Conservation (phyloP, 331 rosid genomes). For the Pyracantha coccinea region DNA sequence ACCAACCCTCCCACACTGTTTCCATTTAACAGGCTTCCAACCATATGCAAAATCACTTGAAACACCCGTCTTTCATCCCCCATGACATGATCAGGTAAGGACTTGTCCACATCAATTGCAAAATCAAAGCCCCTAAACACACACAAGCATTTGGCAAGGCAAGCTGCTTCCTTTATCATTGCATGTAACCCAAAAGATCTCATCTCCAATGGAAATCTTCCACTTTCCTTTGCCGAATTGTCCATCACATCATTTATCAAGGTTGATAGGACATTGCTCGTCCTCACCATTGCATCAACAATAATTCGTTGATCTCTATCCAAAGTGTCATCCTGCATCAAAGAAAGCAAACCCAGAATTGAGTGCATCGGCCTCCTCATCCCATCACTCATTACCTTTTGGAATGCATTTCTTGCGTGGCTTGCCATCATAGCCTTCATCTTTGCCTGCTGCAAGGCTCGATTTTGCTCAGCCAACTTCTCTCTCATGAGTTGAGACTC, state of each 20-base stretch:
- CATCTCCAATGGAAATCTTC: slow-evolving; percentile 69
- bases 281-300: slow-evolving; percentile 79
- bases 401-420: slow-evolving; percentile 84
- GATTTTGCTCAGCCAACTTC: slow-evolving; percentile 88
- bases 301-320: slow-evolving; percentile 64
- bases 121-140: slow-evolving; percentile 65
- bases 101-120: slow-evolving; percentile 65
- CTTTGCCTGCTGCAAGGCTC: slow-evolving; percentile 81
- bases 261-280: slow-evolving; percentile 80
- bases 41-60: slow-evolving; percentile 97
- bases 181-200: slow-evolving; percentile 73
- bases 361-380: slow-evolving; percentile 99
- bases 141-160: slow-evolving; percentile 88
- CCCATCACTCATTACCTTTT: slow-evolving; percentile 95
- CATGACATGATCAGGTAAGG: slow-evolving; percentile 73
- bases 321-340: slow-evolving; percentile 66
- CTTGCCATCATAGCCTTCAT: slow-evolving; percentile 97
- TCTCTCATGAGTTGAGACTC: slow-evolving; percentile 99
- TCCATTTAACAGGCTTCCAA: slow-evolving; percentile 71
- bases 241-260: slow-evolving; percentile 93
- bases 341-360: slow-evolving; percentile 81
- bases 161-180: slow-evolving; percentile 89
- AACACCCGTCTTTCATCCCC: slow-evolving; percentile 97
- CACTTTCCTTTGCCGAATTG: slow-evolving; percentile 62
- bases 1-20: slow-evolving; percentile 48